phyloP scores from a whole-genome alignment of 1,284 basidiomycete species.

The Leccinum colubrinum region DNA sequence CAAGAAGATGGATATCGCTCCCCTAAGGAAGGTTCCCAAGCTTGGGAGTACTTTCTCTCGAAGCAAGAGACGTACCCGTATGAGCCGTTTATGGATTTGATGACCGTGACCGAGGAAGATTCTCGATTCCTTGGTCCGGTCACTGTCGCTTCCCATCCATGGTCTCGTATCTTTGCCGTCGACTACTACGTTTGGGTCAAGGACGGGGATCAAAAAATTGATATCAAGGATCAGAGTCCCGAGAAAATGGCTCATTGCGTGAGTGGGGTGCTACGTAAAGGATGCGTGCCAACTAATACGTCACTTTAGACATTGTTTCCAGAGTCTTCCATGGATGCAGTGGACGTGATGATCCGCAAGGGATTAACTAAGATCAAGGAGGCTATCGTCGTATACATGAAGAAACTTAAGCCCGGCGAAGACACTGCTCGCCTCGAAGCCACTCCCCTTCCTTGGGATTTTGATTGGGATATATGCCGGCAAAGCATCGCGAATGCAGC shows the following conservation, averaged over 20 bases:
- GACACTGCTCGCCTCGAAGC: not conserved
- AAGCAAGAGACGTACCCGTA: not conserved
- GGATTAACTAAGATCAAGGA: not conserved
- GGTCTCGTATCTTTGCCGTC: not conserved
- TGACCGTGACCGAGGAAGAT: not conserved
- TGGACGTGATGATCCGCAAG: not conserved
- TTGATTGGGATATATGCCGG: not conserved
- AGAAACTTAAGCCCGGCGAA: not conserved
- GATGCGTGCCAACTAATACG: not conserved
- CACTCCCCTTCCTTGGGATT: not conserved
- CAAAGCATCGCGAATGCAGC: not conserved
- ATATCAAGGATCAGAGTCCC: not conserved
- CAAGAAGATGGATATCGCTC: not conserved
- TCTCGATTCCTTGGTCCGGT: not conserved
- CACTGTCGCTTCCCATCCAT: not conserved
- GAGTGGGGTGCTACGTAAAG: not conserved
- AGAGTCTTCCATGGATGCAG: not conserved
- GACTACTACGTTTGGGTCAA: not conserved
- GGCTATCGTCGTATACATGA: not conserved
- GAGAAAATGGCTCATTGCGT: not conserved
- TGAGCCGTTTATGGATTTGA: not conserved
- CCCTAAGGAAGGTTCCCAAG: not conserved
- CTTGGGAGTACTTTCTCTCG: not conserved
- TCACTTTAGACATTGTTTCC: not conserved
- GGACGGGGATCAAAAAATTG: not conserved